phyloP scores from a whole-genome alignment of 2,329 filamentous ascomycete species.

The Remersonia thermophila region DNA sequence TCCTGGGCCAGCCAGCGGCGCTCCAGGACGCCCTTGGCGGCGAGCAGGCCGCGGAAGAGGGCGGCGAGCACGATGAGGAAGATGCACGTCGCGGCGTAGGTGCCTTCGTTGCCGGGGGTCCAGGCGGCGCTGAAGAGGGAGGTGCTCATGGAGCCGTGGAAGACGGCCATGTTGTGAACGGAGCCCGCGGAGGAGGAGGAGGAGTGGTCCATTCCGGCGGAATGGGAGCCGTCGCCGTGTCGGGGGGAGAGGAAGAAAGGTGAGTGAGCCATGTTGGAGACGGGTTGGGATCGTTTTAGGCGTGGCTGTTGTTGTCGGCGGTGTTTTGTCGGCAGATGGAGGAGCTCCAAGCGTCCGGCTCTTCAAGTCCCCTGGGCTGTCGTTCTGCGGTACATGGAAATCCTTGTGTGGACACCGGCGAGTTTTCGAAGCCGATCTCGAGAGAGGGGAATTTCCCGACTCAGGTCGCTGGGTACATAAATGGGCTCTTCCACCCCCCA shows the following conservation, averaged over 20 bases:
- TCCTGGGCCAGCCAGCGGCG: slow-evolving; percentile 57
- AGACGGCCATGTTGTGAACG: slow-evolving; percentile 31
- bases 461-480: no score
- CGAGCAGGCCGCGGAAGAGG: slow-evolving; percentile 57
- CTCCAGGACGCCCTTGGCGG: slow-evolving; percentile 53
- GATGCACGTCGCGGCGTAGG: slow-evolving; percentile 82
- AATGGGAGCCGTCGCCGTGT: slow-evolving; percentile 3
- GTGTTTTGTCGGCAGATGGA: no score
- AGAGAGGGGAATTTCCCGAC: no score
- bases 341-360: no score
- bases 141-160: slow-evolving; percentile 43
- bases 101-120: slow-evolving; percentile 57
- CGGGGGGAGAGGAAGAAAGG: slow-evolving; percentile 6
- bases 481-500: no score
- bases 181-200: no score
- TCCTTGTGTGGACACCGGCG: no score
- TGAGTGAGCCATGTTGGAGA: slow-evolving; percentile 2
- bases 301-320: no score
- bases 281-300: no score
- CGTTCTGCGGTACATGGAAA: no score
- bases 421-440: no score
- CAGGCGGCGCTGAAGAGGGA: slow-evolving; percentile 52
- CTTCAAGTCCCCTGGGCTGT: no score
- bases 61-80: slow-evolving; percentile 71
- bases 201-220: slow-evolving; percentile 24